These are phyloP conservation scores for Neofusicoccum sp. DNA, from an alignment of 2,329 filamentous ascomycete genomes.

Conservation along the genomic window DNA sequence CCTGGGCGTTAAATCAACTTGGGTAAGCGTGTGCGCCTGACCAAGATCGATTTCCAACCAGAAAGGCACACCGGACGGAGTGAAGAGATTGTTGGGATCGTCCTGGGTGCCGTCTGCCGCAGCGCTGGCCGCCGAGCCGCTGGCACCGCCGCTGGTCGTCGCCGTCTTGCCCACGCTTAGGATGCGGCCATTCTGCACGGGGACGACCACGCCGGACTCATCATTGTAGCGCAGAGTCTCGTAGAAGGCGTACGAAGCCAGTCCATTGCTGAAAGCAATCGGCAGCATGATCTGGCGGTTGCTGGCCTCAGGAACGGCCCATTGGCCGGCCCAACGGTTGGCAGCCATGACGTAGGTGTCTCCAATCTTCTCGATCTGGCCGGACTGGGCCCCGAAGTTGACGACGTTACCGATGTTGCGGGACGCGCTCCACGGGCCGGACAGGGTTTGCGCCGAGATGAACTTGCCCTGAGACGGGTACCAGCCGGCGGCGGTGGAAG, in stretches of 20 bases:
- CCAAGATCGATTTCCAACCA: slow-evolving; percentile 27
- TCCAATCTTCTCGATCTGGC: slow-evolving; percentile 21
- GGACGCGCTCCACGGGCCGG: slow-evolving; percentile 22
- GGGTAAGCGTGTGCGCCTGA: slow-evolving; percentile 19
- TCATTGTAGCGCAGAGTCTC: slow-evolving; percentile 25
- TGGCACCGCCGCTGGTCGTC: slow-evolving; percentile 21
- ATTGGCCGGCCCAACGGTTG: slow-evolving; percentile 25
- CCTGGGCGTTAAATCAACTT: slow-evolving; percentile 26
- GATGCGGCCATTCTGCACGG: slow-evolving; percentile 25
- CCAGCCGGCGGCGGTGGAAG: slow-evolving; percentile 26
- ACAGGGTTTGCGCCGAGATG: neutral
- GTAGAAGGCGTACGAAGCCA: slow-evolving; percentile 26
- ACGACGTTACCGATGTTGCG: slow-evolving; percentile 24
- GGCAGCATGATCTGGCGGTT: slow-evolving; percentile 26
- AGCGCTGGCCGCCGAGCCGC: slow-evolving; percentile 5
- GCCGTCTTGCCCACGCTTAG: slow-evolving; percentile 25
- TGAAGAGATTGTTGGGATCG: slow-evolving; percentile 17
- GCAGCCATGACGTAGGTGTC: slow-evolving; percentile 23
- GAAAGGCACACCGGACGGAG: slow-evolving; percentile 26
- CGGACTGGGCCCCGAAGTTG: slow-evolving; percentile 26
- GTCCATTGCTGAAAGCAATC: slow-evolving; percentile 21
- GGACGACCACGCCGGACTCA: slow-evolving; percentile 25
- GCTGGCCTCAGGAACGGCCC: slow-evolving; percentile 24
- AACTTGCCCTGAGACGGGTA: slow-evolving; percentile 25
- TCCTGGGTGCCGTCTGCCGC: slow-evolving; percentile 2